Base-by-base conservation (phyloP, 139 green algal genomes). In the Coccomyxa sp. region DNA sequence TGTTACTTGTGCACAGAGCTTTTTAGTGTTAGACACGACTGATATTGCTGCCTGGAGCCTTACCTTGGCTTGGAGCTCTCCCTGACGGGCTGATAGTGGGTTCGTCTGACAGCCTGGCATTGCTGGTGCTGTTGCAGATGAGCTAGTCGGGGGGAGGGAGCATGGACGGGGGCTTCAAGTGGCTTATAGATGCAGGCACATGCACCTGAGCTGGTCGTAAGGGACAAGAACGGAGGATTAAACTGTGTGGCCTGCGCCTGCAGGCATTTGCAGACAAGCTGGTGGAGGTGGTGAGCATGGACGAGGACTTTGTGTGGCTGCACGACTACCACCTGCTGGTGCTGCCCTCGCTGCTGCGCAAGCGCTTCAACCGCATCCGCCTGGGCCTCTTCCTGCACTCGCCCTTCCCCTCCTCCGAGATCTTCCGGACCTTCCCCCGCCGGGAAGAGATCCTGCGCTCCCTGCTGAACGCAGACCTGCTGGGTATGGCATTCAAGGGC, bases 261-360 rank as follows among this genome's bases (percentile, higher is more conserved):
- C 85, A 92, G 88, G 73, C 75, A 0, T 97, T 95, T 78, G 85
- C 83, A n/a, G 88, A 94, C 80, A 92, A 90, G 81, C 80, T 97
- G n/a, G 87, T 94, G 2, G 92, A 97, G 86, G 89, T 95, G 68
- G 80, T 91, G 24, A 81, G 33, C 69, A 87, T 89, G 54, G 91
- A 96, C 64, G 86, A 88, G 2, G 95, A 99, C 86, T 97, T 90
- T 82, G 94, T 99, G 69, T 99, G 96, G 96, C 94, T 99, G 36
- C 96, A 99, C 78, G 96, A 99, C 90, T 99, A 99, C 88, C 96
- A 99, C 87, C 88, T 99, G 58, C 91, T 99, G 82, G 92, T 98
- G 77, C 90, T 99, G 81, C 96, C 96, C 58, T 95, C 89, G 14
- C 89, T 98, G 79, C 85, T 99, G 78, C 90, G 94, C 73, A 95